phyloP scores from a whole-genome alignment of 2,329 filamentous ascomycete species.

The Dendrostoma leiphaemia region DNA sequence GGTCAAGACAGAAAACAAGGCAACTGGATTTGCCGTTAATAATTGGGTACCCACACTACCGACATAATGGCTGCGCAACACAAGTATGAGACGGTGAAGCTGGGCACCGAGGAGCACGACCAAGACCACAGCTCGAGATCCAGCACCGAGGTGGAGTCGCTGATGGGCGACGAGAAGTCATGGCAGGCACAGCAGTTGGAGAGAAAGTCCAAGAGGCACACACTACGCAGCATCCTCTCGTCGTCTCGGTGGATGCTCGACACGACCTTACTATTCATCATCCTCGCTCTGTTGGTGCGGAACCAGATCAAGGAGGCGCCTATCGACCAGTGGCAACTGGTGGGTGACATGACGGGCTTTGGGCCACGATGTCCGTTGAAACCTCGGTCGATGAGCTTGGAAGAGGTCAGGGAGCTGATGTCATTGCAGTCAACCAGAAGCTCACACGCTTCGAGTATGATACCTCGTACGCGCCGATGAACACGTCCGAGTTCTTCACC shows the following conservation, averaged over 20 bases:
- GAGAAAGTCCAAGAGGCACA: conserved; percentile 22
- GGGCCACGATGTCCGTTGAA: conserved; percentile 29
- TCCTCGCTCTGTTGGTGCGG: conserved; percentile 34
- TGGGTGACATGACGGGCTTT: conserved; percentile 35
- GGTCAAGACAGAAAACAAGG: background rate
- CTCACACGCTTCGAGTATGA: conserved; percentile 33
- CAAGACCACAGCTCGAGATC: conserved; percentile 29
- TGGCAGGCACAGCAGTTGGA: conserved; percentile 29
- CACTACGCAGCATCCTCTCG: conserved; percentile 26
- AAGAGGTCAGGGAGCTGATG: background rate
- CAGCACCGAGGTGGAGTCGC: conserved; percentile 40
- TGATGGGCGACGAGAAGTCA: conserved; percentile 38
- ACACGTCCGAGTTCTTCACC: conserved; percentile 36
- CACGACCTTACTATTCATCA: conserved; percentile 35
- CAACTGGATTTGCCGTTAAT: conserved; percentile 11
- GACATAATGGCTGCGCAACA: conserved; percentile 14
- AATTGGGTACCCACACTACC: background rate
- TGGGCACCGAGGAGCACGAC: conserved; percentile 27
- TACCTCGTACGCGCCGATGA: conserved; percentile 32
- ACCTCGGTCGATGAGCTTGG: conserved; percentile 2
- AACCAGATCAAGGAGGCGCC: conserved; percentile 25
- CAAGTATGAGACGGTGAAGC: conserved; percentile 31
- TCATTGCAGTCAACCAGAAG: conserved; percentile 27
- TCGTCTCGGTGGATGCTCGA: conserved; percentile 38
- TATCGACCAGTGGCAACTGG: conserved; percentile 30